Percentiles rank a stretch among this genome's conserved stretches.
Evolutionary conservation across 2,329 filamentous ascomycete species (phyloP).

Genomic region (Colletotrichum musicola): DNA sequence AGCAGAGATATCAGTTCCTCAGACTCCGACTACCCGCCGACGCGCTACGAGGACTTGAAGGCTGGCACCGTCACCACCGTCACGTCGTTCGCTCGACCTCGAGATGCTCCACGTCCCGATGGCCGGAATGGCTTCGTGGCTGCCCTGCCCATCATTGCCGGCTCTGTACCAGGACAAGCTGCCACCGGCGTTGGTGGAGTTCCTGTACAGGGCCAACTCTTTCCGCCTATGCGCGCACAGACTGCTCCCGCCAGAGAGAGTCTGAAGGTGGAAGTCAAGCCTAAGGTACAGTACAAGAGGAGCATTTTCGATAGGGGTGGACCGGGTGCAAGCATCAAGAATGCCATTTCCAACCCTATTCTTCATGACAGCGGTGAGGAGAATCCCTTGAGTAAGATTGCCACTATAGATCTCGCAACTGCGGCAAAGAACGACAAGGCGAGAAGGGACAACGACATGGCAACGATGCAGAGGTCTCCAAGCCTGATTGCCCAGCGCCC

Average conservation of each 20-base stretch:
- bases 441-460: conserved; percentile 50
- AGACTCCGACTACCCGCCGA: conserved; percentile 58
- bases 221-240: conserved; percentile 54
- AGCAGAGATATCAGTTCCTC: conserved; percentile 57
- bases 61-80: conserved; percentile 52
- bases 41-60: conserved; percentile 64
- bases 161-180: conserved; percentile 52
- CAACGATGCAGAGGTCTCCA: conserved; percentile 46
- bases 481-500: conserved; percentile 51
- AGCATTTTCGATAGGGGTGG: conserved; percentile 44
- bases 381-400: conserved; percentile 59
- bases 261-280: conserved; percentile 39
- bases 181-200: conserved; percentile 53
- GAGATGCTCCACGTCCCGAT: conserved; percentile 44
- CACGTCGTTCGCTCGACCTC: conserved; percentile 51
- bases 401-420: conserved; percentile 63
- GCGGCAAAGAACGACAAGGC: conserved; percentile 62
- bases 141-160: conserved; percentile 53
- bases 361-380: conserved; percentile 50
- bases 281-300: conserved; percentile 44
- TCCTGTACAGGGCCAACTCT: conserved; percentile 55
- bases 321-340: conserved; percentile 48
- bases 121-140: conserved; percentile 42
- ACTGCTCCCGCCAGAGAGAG: conserved; percentile 42
- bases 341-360: conserved; percentile 65